Percentiles rank a stretch among this genome's conserved stretches.
phyloP scores from a whole-genome alignment of 2,329 filamentous ascomycete genomes.

The Aspergillus sp. region DNA sequence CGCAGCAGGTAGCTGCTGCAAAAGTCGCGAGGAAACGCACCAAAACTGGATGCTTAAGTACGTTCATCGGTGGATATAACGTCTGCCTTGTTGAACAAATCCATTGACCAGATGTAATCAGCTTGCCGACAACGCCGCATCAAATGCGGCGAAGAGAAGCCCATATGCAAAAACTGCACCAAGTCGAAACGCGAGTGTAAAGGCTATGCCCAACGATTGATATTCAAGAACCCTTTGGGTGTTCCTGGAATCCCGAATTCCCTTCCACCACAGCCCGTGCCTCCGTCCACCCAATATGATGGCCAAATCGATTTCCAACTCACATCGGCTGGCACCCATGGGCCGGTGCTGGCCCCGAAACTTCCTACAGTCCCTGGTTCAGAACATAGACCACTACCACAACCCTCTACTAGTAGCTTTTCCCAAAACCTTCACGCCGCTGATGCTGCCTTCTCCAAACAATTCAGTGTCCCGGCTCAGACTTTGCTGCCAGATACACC shows the following conservation, averaged over 20 bases:
- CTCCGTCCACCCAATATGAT: slow-evolving; percentile 23
- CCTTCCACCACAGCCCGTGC: slow-evolving; percentile 17
- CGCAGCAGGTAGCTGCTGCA: slow-evolving; percentile 21
- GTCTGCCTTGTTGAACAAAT: neutral
- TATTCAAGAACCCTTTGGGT: slow-evolving; percentile 43
- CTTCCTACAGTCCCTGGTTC: slow-evolving; percentile 17
- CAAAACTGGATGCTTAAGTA: slow-evolving; percentile 90
- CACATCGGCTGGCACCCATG: slow-evolving; percentile 29
- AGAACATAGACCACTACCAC: slow-evolving; percentile 13
- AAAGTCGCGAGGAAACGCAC: slow-evolving; percentile 65
- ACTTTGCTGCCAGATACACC: slow-evolving; percentile 1
- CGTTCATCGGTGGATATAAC: slow-evolving; percentile 36
- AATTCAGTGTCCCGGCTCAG: slow-evolving; percentile 16
- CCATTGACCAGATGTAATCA: slow-evolving; percentile 36
- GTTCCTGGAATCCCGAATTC: slow-evolving; percentile 27
- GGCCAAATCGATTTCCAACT: slow-evolving; percentile 25
- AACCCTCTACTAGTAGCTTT: slow-evolving; percentile 3
- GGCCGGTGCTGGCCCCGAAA: slow-evolving; percentile 36
- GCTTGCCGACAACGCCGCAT: slow-evolving; percentile 92
- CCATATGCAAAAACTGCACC: slow-evolving; percentile 47
- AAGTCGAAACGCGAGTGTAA: slow-evolving; percentile 49
- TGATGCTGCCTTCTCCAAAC: slow-evolving; percentile 16
- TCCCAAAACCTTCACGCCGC: slow-evolving; percentile 1
- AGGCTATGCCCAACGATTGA: slow-evolving; percentile 42
- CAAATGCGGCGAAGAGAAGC: slow-evolving; percentile 85